Evolutionary conservation across 1,284 basidiomycete genomes (phyloP).

Genomic region (Boletus semigastroideus): DNA sequence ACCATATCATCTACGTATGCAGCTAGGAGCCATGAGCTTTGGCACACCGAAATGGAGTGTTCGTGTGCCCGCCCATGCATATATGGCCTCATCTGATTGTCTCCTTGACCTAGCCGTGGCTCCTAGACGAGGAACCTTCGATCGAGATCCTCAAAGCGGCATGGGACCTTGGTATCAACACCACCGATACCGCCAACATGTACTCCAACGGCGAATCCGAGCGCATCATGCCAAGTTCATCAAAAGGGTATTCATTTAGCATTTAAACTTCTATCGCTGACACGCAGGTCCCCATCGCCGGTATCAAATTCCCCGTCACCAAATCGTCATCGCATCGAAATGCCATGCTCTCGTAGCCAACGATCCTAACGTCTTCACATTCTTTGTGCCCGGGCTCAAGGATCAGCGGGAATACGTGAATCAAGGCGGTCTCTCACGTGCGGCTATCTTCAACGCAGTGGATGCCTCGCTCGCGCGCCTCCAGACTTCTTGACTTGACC

Average conservation of each 20-base stretch:
- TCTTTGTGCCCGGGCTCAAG: constrained; percentile 5
- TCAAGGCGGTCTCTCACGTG: constrained; percentile 41
- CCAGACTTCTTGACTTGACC: constrained; percentile 44
- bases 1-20: constrained; percentile 9
- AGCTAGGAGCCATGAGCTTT: constrained; percentile 50
- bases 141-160: constrained; percentile 45
- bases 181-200: constrained; percentile 56
- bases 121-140: constrained; percentile 44
- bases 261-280: too few relatives aligned
- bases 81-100: not conserved
- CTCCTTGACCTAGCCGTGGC: constrained; percentile 35
- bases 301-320: constrained; percentile 57
- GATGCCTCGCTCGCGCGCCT: constrained; percentile 44
- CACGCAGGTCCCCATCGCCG: too few relatives aligned
- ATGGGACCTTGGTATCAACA: constrained; percentile 46
- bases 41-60: constrained; percentile 42
- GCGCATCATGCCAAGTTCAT: constrained; percentile 52
- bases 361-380: constrained; percentile 1
- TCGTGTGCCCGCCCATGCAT: not conserved
- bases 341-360: constrained; percentile 17
- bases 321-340: constrained; percentile 50
- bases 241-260: constrained; percentile 43
- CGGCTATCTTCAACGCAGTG: constrained; percentile 45
- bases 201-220: constrained; percentile 54
- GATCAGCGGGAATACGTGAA: constrained; percentile 41